phyloP scores from a whole-genome alignment of 805 yeast species.

The Wickerhamiella siamensis region DNA sequence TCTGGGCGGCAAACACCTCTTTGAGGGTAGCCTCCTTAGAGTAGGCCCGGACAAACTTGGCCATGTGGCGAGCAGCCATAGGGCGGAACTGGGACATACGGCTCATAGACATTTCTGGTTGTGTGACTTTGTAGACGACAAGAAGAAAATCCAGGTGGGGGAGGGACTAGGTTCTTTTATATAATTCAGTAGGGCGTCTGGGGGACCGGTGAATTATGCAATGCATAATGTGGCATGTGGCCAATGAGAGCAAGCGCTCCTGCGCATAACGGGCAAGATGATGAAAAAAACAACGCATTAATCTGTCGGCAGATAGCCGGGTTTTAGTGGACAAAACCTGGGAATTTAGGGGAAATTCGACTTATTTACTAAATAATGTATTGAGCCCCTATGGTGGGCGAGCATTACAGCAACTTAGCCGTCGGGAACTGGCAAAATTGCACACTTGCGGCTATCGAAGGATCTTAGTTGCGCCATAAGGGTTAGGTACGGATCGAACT shows the following conservation, averaged over 20 bases:
- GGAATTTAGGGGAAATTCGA: no score
- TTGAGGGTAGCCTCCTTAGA: constrained; percentile 43
- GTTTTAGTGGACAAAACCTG: no score
- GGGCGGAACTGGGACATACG: not conserved
- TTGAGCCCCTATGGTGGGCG: no score
- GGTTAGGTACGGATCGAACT: no score
- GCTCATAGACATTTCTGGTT: not conserved
- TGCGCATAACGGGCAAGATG: not conserved
- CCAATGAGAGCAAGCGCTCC: not conserved
- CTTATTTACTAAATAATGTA: no score
- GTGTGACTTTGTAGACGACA: no score
- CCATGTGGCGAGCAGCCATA: constrained; percentile 2
- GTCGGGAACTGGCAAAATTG: no score
- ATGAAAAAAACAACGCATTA: not conserved
- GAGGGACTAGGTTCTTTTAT: not conserved
- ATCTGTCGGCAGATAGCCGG: no score
- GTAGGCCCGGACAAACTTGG: constrained; percentile 15
- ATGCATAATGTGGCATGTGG: not conserved
- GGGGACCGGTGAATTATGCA: not conserved
- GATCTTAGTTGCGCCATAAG: no score
- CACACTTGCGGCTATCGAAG: no score
- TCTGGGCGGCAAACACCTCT: constrained; percentile 83
- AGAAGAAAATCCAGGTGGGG: not conserved
- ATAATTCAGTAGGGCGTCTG: not conserved
- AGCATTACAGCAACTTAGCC: no score